Evolutionary conservation across 1,284 basidiomycete species (phyloP).

Genomic region (Rhodotorula glutinis): DNA sequence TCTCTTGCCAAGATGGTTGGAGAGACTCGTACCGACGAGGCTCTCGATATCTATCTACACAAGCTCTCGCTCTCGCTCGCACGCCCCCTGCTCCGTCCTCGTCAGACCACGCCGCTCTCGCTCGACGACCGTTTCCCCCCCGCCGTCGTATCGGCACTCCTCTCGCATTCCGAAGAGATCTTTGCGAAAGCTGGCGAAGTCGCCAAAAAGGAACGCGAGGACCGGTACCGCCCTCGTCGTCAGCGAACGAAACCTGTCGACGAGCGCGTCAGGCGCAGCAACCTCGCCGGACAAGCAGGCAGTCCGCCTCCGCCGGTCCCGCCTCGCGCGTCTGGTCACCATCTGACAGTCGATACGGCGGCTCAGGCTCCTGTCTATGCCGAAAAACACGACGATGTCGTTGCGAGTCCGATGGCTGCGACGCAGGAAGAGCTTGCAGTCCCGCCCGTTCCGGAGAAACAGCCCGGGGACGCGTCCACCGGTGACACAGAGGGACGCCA

Average conservation of each 20-base stretch:
- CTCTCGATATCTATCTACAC: slow-evolving; percentile 28
- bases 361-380: not conserved
- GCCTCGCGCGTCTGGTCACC: not conserved
- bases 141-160: slow-evolving; percentile 33
- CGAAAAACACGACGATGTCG: not conserved
- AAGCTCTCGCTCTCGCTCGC: slow-evolving; percentile 42
- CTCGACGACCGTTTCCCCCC: slow-evolving; percentile 42
- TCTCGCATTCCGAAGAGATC: slow-evolving; percentile 16
- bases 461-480: not conserved
- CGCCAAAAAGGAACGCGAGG: slow-evolving; percentile 26
- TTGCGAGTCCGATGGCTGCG: slow-evolving; percentile 16
- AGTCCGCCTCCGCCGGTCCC: not conserved
- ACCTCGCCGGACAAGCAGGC: slow-evolving; percentile 8
- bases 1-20: slow-evolving; percentile 34
- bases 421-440: slow-evolving; percentile 8
- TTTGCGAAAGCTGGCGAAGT: slow-evolving; percentile 18
- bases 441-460: not conserved
- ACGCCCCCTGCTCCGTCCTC: slow-evolving; percentile 35
- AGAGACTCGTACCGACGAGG: slow-evolving; percentile 4
- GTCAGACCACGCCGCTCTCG: slow-evolving; percentile 32
- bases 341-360: not conserved
- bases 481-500: not conserved
- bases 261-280: slow-evolving; percentile 26
- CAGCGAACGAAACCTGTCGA: slow-evolving; percentile 43
- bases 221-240: slow-evolving; percentile 38